A percentile compares a stretch with the other conserved stretches of the same genome.
phyloP scores from a whole-genome alignment of 176 grass and related monocot genomes.

The Oryza officinalis region DNA sequence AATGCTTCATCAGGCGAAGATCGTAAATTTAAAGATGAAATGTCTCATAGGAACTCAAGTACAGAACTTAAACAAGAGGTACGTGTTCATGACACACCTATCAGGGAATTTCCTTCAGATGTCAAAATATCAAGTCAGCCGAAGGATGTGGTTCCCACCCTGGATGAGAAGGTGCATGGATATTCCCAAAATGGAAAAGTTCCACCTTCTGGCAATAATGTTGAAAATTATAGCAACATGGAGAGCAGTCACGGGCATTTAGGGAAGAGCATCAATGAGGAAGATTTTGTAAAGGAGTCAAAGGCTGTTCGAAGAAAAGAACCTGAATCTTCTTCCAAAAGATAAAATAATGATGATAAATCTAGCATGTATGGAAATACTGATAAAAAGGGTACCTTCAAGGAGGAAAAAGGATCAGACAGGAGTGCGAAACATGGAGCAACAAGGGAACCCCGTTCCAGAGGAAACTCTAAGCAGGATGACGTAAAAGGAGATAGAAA shows the following conservation, averaged over 20 bases:
- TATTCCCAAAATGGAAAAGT: slow-evolving; percentile 34
- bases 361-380: slow-evolving; percentile 38
- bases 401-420: slow-evolving; percentile 49
- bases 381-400: slow-evolving; percentile 47
- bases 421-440: slow-evolving; percentile 33
- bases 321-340: slow-evolving; percentile 35
- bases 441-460: slow-evolving; percentile 24
- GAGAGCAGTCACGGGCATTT: slow-evolving; percentile 28
- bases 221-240: slow-evolving; percentile 39
- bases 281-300: slow-evolving; percentile 33
- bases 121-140: slow-evolving; percentile 16
- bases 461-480: slow-evolving; percentile 43
- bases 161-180: slow-evolving; percentile 20
- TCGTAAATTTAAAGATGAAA: slow-evolving; percentile 18
- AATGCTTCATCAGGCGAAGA: slow-evolving; percentile 23
- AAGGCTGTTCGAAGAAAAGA: slow-evolving; percentile 40
- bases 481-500: slow-evolving; percentile 46
- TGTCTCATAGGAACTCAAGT: slow-evolving; percentile 2
- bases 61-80: slow-evolving; percentile 1
- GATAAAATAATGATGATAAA: slow-evolving; percentile 48
- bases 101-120: slow-evolving; percentile 28
- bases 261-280: slow-evolving; percentile 40
- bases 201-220: not conserved
- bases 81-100: slow-evolving; percentile 18
- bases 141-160: slow-evolving; percentile 24